phyloP scores from a whole-genome alignment of 768 basidiomycete genomes.

The Naganishia friedmannii region DNA sequence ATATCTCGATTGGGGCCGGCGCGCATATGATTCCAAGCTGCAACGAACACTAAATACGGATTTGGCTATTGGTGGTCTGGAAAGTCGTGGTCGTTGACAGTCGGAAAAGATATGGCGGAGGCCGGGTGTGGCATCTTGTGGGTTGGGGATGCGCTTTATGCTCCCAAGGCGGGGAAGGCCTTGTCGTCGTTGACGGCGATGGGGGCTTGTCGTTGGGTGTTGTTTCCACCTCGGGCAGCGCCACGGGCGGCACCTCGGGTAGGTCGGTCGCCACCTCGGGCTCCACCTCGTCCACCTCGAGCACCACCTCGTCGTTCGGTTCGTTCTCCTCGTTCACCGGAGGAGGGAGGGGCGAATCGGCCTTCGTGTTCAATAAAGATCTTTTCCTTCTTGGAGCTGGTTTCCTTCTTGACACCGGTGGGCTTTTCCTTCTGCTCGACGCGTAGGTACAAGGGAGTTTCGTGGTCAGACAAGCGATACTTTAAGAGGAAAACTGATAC shows the following conservation, averaged over 20 bases:
- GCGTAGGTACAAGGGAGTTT: too few species aligned
- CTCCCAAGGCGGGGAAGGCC: conserved; percentile 79
- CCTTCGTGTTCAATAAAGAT: conserved; percentile 88
- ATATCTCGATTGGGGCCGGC: neutral
- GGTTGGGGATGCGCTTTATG: conserved; percentile 33
- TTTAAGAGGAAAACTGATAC: too few species aligned
- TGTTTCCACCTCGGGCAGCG: conserved; percentile 46
- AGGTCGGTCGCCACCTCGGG: conserved; percentile 58
- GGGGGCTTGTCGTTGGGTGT: conserved; percentile 32
- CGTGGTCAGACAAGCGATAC: too few species aligned
- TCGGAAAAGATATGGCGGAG: neutral
- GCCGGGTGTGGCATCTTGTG: neutral
- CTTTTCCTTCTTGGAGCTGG: conserved; percentile 60
- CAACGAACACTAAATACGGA: neutral
- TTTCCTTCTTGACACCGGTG: conserved; percentile 42
- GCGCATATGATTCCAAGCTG: neutral
- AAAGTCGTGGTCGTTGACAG: neutral
- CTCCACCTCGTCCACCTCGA: conserved; percentile 44
- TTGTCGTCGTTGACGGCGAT: conserved; percentile 75
- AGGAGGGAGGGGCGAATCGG: conserved; percentile 73
- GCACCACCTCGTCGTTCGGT: conserved; percentile 55
- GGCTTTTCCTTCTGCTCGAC: conserved; percentile 42
- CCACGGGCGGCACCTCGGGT: conserved; percentile 57
- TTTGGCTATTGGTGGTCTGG: conserved; percentile 5
- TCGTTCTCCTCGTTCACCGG: conserved; percentile 59